Evolutionary conservation across 1,139 yeast genomes (phyloP), one percentile per base, ranked within the genome.

Genomic region (Lodderomyces metapsilosis): DNA sequence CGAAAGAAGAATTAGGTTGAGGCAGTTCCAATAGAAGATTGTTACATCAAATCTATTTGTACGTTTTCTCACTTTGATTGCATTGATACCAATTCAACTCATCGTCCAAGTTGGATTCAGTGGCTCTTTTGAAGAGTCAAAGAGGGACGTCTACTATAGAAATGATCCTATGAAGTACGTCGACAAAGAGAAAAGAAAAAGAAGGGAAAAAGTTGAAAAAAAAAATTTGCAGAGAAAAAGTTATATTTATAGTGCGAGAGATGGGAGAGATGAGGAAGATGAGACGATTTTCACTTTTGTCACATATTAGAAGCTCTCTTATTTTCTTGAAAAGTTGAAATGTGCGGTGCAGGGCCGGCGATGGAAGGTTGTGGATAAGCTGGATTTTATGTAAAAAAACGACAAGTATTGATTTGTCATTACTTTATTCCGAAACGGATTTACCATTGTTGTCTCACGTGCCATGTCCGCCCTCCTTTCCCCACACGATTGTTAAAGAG

Each of bases 71-170:
- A 76, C 77, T 66, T 78, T 78, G 94, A 88, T 95, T 95, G 95
- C 79, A 78, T 79, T 81, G 83, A 87, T 95, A 96, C 84, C 27
- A 47, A 84, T 84, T 21, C 76, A 76, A 76, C 95, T 87, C 96
- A 88, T 89, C 95, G 84, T 84, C 95, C 94, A 87, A 87, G 96
- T 88, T 89, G 96, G 96, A 87, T 85, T 87, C 95, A 86, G 95
- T 88, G 96, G 96, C 97, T 89, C 95, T 83, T 88, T 82, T 81
- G 89, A 85, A 86, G 95, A 88, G 95, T 84, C 95, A 88, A 84
- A 86, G 95, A 87, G 94, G 87, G 96, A 88, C 95, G 96, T 20
- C 35, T 20, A 87, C 96, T 88, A 91, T 91, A 91, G 97, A 91
- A 89, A 91, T 91, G 97, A 91, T 89, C 96, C 96, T 88, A 88